phyloP scores from a whole-genome alignment of 2,329 filamentous ascomycete species.

The Cladosporium sp. region DNA sequence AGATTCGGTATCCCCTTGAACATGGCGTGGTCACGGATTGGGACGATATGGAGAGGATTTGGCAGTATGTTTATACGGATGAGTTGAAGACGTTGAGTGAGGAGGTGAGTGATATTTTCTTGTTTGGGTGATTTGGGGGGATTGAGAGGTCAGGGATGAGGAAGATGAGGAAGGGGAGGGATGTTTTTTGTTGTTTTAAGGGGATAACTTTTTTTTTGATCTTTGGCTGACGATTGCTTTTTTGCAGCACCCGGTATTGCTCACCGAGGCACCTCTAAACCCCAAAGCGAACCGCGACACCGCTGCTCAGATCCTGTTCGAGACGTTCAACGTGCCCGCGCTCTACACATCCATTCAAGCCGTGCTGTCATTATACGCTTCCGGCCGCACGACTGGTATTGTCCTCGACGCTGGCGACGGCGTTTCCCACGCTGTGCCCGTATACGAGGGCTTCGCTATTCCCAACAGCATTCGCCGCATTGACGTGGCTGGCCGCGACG shows the following conservation, averaged over 20 bases:
- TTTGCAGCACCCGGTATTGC: constrained; percentile 78
- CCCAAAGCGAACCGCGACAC: constrained; percentile 93
- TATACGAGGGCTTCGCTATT: constrained; percentile 97
- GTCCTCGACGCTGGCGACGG: constrained; percentile 94
- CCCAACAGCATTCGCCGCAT: constrained; percentile 92
- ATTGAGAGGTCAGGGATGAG: too few relatives aligned
- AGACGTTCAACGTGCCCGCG: constrained; percentile 97
- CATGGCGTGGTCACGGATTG: constrained; percentile 98
- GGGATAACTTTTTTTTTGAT: not conserved
- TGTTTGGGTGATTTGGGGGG: not conserved
- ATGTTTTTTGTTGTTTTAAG: too few relatives aligned
- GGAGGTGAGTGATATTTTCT: constrained; percentile 62
- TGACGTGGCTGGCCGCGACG: constrained; percentile 91
- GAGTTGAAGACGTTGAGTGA: constrained; percentile 95
- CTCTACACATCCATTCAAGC: constrained; percentile 97
- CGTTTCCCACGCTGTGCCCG: constrained; percentile 93
- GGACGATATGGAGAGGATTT: constrained; percentile 99
- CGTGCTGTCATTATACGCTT: constrained; percentile 92
- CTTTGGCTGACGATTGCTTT: constrained; percentile 13
- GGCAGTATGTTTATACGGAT: constrained; percentile 96
- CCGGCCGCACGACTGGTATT: constrained; percentile 90
- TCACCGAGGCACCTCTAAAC: constrained; percentile 95
- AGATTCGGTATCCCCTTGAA: constrained; percentile 93
- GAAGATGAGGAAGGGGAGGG: not conserved
- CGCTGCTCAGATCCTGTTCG: constrained; percentile 95